phyloP scores from a whole-genome alignment of 768 basidiomycete species.

The Paxillus involutus region DNA sequence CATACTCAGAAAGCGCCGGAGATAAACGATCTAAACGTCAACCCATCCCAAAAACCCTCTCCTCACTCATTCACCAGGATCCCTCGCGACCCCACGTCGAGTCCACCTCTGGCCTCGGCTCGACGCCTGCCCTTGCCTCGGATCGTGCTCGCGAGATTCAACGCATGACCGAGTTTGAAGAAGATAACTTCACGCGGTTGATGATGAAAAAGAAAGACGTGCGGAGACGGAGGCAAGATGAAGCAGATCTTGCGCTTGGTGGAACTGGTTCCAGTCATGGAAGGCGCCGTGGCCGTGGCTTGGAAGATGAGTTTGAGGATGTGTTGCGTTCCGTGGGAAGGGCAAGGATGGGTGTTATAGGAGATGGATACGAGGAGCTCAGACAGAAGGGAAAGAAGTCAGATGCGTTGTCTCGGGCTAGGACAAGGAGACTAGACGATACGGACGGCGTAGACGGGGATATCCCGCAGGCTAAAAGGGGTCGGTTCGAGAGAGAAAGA shows the following conservation, averaged over 20 bases:
- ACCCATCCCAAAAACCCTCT: constrained; percentile 66
- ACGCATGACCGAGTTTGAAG: constrained; percentile 86
- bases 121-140: constrained; percentile 51
- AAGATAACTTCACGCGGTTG: constrained; percentile 89
- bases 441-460: constrained; percentile 28
- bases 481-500: constrained; percentile 45
- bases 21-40: constrained; percentile 46
- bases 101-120: constrained; percentile 71
- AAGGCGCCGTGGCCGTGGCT: constrained; percentile 62
- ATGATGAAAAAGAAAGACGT: constrained; percentile 89
- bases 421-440: constrained; percentile 34
- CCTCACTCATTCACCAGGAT: constrained; percentile 49
- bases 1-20: constrained; percentile 64
- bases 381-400: constrained; percentile 65
- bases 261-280: constrained; percentile 57
- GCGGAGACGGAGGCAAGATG: constrained; percentile 69
- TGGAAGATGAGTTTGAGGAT: constrained; percentile 86
- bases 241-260: constrained; percentile 86
- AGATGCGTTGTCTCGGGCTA: constrained; percentile 59
- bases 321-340: constrained; percentile 64
- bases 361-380: constrained; percentile 83
- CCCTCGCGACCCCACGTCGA: constrained; percentile 67
- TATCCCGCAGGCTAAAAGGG: constrained; percentile 36
- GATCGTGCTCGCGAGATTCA: constrained; percentile 78
- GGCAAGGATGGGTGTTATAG: constrained; percentile 38